Conservation (phyloP, 345 rosid genomes). For the Bruguiera parviflora region DNA sequence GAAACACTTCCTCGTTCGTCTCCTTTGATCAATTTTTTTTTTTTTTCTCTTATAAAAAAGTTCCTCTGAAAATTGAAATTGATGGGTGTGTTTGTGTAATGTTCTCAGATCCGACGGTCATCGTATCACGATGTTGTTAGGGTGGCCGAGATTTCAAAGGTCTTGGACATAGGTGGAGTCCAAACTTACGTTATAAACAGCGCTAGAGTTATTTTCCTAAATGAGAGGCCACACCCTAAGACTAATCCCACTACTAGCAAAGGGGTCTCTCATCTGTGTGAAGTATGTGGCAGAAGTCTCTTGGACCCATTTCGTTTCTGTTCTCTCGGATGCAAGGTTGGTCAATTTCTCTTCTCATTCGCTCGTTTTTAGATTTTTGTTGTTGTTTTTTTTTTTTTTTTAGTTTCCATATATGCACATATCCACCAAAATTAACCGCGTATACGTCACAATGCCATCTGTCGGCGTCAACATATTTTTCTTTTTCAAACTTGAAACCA, state of each 20-base stretch:
- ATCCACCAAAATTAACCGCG: no score
- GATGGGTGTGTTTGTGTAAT: background rate
- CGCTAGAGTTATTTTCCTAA: constrained; percentile 37
- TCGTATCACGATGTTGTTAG: constrained; percentile 44
- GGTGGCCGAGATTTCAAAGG: constrained; percentile 31
- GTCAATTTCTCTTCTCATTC: background rate
- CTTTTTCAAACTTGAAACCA: no score
- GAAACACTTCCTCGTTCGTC: background rate
- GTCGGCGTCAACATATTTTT: no score
- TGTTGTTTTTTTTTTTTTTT: background rate
- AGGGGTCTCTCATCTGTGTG: constrained; percentile 26
- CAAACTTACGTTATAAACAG: constrained; percentile 47
- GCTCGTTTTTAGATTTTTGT: background rate
- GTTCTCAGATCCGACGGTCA: constrained; percentile 38
- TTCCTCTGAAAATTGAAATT: background rate
- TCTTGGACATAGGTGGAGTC: constrained; percentile 34
- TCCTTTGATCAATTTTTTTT: background rate
- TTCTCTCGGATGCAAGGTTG: constrained; percentile 44
- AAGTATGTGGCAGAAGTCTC: constrained; percentile 33
- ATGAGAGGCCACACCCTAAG: constrained; percentile 39
- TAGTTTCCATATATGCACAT: background rate
- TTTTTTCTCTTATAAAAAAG: background rate
- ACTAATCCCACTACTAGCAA: constrained; percentile 14
- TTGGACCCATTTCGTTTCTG: constrained; percentile 38
- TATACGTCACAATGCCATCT: no score